Percentiles rank a stretch among this genome's conserved stretches.
Conservation (phyloP, 352 stramenopile species). For the Halophytophthora batemanensis region DNA sequence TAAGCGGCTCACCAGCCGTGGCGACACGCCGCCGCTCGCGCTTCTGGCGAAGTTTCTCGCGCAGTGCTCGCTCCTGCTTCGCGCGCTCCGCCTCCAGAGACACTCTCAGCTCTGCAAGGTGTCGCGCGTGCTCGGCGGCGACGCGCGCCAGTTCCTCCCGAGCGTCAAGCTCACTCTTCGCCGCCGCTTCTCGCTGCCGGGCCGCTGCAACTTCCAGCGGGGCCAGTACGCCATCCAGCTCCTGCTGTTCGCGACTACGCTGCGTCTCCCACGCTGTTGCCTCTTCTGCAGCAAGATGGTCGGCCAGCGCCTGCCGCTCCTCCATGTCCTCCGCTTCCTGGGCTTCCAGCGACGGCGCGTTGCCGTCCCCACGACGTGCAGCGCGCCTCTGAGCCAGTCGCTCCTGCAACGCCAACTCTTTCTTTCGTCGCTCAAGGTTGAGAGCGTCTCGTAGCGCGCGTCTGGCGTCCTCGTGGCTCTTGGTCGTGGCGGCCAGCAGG, state of each 20-base stretch:
- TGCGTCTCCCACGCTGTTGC: conserved; percentile 11
- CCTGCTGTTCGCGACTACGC: conserved; percentile 7
- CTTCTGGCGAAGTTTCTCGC: conserved; percentile 25
- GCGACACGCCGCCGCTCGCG: conserved; percentile 12
- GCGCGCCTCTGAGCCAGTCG: conserved; percentile 22
- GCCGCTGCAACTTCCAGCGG: conserved; percentile 11
- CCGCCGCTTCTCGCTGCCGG: conserved; percentile 16
- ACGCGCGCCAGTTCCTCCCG: conserved; percentile 27
- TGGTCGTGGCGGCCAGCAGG: conserved; percentile 15
- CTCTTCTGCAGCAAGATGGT: conserved; percentile 13
- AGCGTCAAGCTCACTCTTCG: conserved; percentile 19
- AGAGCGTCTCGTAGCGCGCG: conserved; percentile 13
- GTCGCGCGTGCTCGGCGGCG: conserved; percentile 17
- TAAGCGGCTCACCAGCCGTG: neutral
- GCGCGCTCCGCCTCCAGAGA: conserved; percentile 22
- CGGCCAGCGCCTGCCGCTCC: conserved; percentile 8
- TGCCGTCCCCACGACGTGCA: conserved; percentile 9
- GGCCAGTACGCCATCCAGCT: conserved; percentile 13
- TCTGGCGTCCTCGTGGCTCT: conserved; percentile 16
- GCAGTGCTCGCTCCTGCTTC: conserved; percentile 20
- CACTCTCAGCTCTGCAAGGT: conserved; percentile 17
- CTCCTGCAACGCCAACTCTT: conserved; percentile 27
- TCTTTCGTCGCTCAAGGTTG: conserved; percentile 25
- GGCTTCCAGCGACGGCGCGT: conserved; percentile 1
- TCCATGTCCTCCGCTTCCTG: conserved; percentile 20